Percentiles rank a stretch among this genome's conserved stretches.
These are phyloP conservation scores for Plantago major DNA, from an alignment of 257 asterid genomes.

Conservation along the genomic window DNA sequence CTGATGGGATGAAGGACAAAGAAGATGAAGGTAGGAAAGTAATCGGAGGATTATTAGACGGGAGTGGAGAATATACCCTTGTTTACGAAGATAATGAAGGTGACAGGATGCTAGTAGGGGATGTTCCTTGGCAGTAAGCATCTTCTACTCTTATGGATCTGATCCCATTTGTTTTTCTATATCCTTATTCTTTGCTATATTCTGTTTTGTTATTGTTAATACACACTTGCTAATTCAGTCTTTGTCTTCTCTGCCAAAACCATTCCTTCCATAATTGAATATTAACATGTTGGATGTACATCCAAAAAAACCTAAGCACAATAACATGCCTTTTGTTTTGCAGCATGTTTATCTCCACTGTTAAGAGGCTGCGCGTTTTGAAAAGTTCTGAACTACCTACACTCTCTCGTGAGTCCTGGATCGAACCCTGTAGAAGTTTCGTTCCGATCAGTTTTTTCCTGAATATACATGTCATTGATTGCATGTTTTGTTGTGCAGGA, in stretches of 20 bases:
- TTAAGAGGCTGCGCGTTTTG: slow-evolving; percentile 80
- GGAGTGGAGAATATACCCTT: slow-evolving; percentile 90
- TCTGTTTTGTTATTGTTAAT: slow-evolving; percentile 10
- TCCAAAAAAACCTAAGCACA: background rate
- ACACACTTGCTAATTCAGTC: slow-evolving; percentile 9
- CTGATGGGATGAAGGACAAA: slow-evolving; percentile 33
- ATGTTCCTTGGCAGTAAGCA: slow-evolving; percentile 98
- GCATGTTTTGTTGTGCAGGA: slow-evolving; percentile 33
- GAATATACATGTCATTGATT: background rate
- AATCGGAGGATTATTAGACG: slow-evolving; percentile 64
- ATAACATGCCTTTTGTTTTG: slow-evolving; percentile 3
- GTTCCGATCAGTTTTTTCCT: background rate
- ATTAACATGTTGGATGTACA: background rate
- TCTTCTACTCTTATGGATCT: slow-evolving; percentile 27
- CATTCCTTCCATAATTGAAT: background rate
- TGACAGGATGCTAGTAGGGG: slow-evolving; percentile 97
- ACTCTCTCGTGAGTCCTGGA: slow-evolving; percentile 50
- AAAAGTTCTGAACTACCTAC: slow-evolving; percentile 72
- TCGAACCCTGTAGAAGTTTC: background rate
- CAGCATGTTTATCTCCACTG: slow-evolving; percentile 95
- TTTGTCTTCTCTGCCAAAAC: slow-evolving; percentile 12
- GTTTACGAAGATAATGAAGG: slow-evolving; percentile 98
- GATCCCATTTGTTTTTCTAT: slow-evolving; percentile 24
- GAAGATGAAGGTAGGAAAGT: slow-evolving; percentile 33
- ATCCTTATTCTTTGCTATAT: slow-evolving; percentile 18